These are phyloP conservation scores for Phytophthora aleatoria DNA, from an alignment of 352 stramenopile genomes.

Conservation along the genomic window DNA sequence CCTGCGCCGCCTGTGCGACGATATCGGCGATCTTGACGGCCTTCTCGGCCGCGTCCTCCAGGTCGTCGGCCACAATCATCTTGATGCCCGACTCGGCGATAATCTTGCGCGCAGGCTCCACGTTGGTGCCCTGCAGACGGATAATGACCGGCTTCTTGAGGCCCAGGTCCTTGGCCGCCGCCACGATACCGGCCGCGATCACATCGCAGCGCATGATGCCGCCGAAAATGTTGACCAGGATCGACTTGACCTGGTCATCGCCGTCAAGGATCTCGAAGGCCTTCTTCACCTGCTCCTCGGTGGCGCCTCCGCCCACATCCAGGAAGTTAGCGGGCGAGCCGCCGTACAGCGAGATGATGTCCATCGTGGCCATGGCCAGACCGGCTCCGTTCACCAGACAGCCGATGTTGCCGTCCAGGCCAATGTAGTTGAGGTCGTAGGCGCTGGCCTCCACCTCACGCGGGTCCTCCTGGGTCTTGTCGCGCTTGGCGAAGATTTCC, in stretches of 20 bases:
- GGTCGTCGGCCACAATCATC: slow-evolving; percentile 94
- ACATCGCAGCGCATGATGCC: slow-evolving; percentile 99
- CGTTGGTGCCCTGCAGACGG: slow-evolving; percentile 98
- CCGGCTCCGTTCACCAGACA: slow-evolving; percentile 99
- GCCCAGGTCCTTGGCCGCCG: slow-evolving; percentile 95
- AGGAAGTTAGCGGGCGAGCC: slow-evolving; percentile 98
- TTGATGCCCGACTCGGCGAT: slow-evolving; percentile 93
- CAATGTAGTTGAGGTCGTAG: slow-evolving; percentile 99
- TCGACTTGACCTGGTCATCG: slow-evolving; percentile 96
- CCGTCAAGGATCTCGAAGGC: slow-evolving; percentile 85
- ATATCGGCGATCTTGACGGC: slow-evolving; percentile 93
- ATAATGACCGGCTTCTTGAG: slow-evolving; percentile 98
- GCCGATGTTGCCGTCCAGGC: slow-evolving; percentile 98
- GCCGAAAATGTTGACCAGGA: slow-evolving; percentile 99
- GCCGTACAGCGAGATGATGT: slow-evolving; percentile 99
- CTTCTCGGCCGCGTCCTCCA: slow-evolving; percentile 96
- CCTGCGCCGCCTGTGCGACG: slow-evolving; percentile 71
- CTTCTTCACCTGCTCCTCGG: slow-evolving; percentile 90
- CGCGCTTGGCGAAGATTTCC: slow-evolving; percentile 90
- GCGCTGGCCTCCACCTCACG: slow-evolving; percentile 94
- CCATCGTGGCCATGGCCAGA: slow-evolving; percentile 99
- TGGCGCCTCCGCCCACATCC: slow-evolving; percentile 97
- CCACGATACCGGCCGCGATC: slow-evolving; percentile 96
- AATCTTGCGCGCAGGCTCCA: slow-evolving; percentile 94
- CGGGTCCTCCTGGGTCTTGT: slow-evolving; percentile 95